Evolutionary conservation across 1,284 basidiomycete species (phyloP), one percentile per base, ranked within the genome.

Genomic region (Tilletia indica): DNA sequence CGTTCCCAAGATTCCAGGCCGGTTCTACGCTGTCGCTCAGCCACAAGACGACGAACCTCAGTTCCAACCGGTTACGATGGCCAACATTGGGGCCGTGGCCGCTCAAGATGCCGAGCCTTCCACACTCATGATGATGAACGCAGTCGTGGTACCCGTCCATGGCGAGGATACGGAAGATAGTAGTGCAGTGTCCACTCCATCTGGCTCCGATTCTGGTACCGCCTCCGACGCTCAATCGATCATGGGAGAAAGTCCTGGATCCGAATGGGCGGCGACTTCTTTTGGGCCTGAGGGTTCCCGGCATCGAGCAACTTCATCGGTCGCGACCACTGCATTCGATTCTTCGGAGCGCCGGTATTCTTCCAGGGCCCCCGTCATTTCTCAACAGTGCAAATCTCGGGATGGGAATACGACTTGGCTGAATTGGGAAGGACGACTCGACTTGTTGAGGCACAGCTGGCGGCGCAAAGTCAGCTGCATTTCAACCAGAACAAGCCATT

Each of bases 401-500:
- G 42, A 45, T 45, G 42, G 9, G 42, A 8, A 45, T 45, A 45
- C 14, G 42, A 45, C 6, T 45, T 45, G 42, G 6, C 42, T 45
- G 42, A 45, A 8, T 14, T 14, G 9, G 42, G 14, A 45, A 14
- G 9, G 6, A 45, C 42, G 14, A 45, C 47, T 11, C 47, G n/a
- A 48, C 12, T 48, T 12, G 47, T 48, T 48, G 12, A 48, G 47
- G n/a, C 47, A 48, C 47, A n/a, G 47, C 11, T n/a, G 47, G n/a
- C n/a, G 47, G 47, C n/a, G 12, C 47, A 12, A 11, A 12, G 12
- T 11, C 47, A 11, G 47, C 47, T n/a, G 47, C 11, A n/a, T 11
- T 54, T 16, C 51, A 54, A 54, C 51, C 51, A 54, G 14, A 63
- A 63, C 58, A 63, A 63, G 58, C 58, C 58, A 14, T 19, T 63